A percentile compares a stretch with the other conserved stretches of the same genome.
Evolutionary conservation across 164 flowering plant genomes (phyloP).

Genomic region (Sedum album): DNA sequence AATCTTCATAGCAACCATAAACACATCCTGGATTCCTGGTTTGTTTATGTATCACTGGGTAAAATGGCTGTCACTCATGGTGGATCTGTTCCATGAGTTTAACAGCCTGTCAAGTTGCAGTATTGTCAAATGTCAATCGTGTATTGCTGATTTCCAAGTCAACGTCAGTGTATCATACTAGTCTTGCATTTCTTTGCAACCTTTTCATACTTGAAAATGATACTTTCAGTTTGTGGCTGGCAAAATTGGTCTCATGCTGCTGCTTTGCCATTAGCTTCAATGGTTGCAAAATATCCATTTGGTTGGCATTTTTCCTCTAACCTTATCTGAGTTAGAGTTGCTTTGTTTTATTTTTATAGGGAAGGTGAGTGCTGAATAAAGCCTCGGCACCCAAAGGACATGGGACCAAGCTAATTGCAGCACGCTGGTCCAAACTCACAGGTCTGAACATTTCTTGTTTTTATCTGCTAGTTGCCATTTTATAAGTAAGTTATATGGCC

Average conservation of each 20-base stretch:
- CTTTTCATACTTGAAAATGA: background rate
- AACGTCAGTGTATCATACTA: background rate
- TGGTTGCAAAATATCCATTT: background rate
- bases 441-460: background rate
- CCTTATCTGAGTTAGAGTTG: background rate
- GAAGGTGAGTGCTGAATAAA: background rate
- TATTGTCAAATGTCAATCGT: background rate
- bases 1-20: background rate
- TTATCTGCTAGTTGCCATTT: conserved; percentile 5
- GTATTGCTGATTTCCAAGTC: background rate
- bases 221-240: background rate
- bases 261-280: background rate
- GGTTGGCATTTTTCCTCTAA: too few relatives aligned
- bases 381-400: background rate
- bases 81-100: too few relatives aligned
- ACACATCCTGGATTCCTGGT: background rate
- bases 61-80: background rate
- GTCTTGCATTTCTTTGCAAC: background rate
- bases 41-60: background rate
- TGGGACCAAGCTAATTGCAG: background rate
- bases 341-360: background rate
- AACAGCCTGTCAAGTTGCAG: too few relatives aligned
- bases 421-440: background rate
- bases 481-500: background rate
- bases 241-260: too few relatives aligned